phyloP scores from a whole-genome alignment of 768 basidiomycete genomes.

The Melanogaster broomeanus region DNA sequence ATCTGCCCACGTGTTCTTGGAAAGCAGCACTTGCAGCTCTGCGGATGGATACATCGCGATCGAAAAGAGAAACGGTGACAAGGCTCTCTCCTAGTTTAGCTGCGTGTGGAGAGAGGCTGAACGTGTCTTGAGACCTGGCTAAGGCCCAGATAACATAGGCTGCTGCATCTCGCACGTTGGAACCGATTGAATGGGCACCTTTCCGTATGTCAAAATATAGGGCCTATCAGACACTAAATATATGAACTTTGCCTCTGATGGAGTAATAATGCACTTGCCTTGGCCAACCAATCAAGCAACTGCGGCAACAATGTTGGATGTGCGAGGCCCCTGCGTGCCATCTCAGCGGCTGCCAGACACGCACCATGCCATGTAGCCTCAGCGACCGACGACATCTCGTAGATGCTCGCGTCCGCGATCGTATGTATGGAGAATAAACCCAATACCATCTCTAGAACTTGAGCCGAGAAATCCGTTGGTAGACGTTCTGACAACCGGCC shows the following conservation, averaged over 20 bases:
- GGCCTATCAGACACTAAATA: conserved; percentile 52
- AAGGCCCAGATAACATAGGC: conserved; percentile 95
- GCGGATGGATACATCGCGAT: conserved; percentile 93
- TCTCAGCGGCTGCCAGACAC: conserved; percentile 88
- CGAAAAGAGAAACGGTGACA: conserved; percentile 81
- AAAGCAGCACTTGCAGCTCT: conserved; percentile 96
- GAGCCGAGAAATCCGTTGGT: conserved; percentile 69
- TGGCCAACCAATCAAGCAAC: conserved; percentile 77
- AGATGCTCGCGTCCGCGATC: conserved; percentile 58
- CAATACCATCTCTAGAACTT: conserved; percentile 82
- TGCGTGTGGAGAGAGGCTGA: conserved; percentile 61
- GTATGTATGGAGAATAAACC: conserved; percentile 78
- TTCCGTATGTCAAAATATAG: conserved; percentile 90
- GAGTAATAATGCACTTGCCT: conserved; percentile 47
- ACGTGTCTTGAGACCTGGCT: conserved; percentile 71
- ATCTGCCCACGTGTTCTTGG: conserved; percentile 94
- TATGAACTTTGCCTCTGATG: conserved; percentile 10
- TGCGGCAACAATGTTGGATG: conserved; percentile 54
- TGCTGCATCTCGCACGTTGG: conserved; percentile 92
- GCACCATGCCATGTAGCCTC: conserved; percentile 96
- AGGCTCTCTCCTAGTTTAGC: conserved; percentile 66
- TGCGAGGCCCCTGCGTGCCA: conserved; percentile 82
- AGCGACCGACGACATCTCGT: conserved; percentile 74
- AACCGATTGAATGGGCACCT: conserved; percentile 91
- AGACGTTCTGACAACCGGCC: conserved; percentile 83